Base-by-base conservation (phyloP, 2,329 filamentous ascomycete genomes). In the Aureobasidium namibiae region DNA sequence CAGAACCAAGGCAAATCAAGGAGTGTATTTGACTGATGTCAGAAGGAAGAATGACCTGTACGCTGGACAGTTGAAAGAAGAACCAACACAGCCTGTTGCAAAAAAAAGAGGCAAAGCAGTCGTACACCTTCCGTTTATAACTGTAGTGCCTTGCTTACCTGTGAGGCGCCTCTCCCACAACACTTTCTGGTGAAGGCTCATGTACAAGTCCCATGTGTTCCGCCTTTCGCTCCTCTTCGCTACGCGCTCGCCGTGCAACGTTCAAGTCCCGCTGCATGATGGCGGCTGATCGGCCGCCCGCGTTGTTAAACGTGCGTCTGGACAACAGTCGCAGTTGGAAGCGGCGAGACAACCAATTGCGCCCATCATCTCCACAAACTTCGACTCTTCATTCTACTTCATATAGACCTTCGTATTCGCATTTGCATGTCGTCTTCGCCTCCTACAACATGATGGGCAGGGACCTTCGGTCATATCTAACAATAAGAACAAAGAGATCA, bases 1-100 rank as follows among this genome's bases (percentile, higher is more conserved):
- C 38, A 54, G 50, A 54, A 54, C 38, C 38, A 42, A 41, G 36
- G 34, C 31, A 18, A 10, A 53, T 33, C n/a, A 54, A 54, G 50
- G 50, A 54, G 50, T 16, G 23, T 26, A 29, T 31, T 29, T 39
- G 34, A 52, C 48, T 42, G 50, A 54, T 54, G 36, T 42, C 50
- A 54, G 50, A 54, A 54, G 26, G 34, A 23, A 13, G 29, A 36
- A 9, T 5, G 26, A 9, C 21, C 26, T 46, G 46, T 52, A 26
- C 23, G 18, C 23, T 18, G 41, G 18, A 24, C 16, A 29, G 11
- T 39, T 14, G 26, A 39, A 34, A 29, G 23, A 29, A 18, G 11
- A 21, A 50, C 5, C 21, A 29, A 39, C 33, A 39, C 48, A 52
- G 34, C 48, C 48, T 52, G 48, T 39, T 38, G 48, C 34, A 39